Base-by-base conservation (phyloP, 805 yeast species). In the Kurtzmaniella fragi region DNA sequence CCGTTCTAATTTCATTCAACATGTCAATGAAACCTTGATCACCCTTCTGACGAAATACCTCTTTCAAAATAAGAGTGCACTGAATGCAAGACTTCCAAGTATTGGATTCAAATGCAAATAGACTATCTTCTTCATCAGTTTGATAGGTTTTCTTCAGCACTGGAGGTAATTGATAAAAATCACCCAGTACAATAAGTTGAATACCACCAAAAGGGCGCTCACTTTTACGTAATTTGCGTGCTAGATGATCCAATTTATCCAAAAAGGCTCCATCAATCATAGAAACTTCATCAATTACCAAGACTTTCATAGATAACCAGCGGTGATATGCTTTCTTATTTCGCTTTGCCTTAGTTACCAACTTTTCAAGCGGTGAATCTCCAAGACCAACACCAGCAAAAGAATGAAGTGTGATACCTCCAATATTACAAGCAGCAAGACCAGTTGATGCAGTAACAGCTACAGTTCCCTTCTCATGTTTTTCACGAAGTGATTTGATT, bases 381-480 rank as follows among this genome's bases (percentile, higher is more conserved):
- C 87, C 95, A 11, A 85, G 54, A 0, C 98, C 98, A 39, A 89
- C 76, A 1, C 95, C 95, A 0, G 95, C 77, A 64, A 82, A 88
- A 52, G 84, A 72, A 58, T 91, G 95, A 23, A 93, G 68, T 0
- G 99, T 93, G 25, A 75, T 77, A 17, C 99, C 99, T 2, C 95
- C 95, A 49, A 93, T 84, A 51, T 89, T 88, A 31, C 88, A 83
- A 0, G 97, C 99, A 0, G 99, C 99, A 44, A 93, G 66, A 1
- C 99, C 99, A 0, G 99, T 93, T 0, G 96, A 85, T 0, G 99
- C 99, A 0, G 98, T 88, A 3, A 93, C 79, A 0, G 84, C 89
- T 3, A 85, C 86, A 11, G 64, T 54, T 2, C 74, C 77, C 0
- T 46, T 45, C 0, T 73, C 70, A 54, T 77, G 70, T 42, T 68